phyloP scores from a whole-genome alignment of 805 yeast species.

The Teunomyces funiuensis region DNA sequence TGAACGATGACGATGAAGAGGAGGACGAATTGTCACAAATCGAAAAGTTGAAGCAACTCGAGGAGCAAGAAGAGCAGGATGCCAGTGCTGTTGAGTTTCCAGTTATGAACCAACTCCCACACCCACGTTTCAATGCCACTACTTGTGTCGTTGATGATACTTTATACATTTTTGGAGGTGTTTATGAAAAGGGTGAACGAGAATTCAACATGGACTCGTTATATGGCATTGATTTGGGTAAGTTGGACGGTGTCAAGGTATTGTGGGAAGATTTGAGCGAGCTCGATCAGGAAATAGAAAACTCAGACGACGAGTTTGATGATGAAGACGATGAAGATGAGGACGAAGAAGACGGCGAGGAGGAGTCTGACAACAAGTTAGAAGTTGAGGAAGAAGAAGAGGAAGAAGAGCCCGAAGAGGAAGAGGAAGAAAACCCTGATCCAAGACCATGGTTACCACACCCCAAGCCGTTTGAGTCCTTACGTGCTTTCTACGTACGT shows the following conservation, averaged over 20 bases:
- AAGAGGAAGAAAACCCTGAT: conserved; percentile 76
- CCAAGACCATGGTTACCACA: conserved; percentile 96
- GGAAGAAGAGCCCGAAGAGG: conserved; percentile 58
- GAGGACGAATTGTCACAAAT: conserved; percentile 36
- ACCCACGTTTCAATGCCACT: conserved; percentile 83
- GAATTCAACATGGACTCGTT: conserved; percentile 84
- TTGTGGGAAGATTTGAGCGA: conserved; percentile 85
- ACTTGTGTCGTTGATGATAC: conserved; percentile 83
- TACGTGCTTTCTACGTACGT: conserved; percentile 81
- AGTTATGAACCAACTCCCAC: conserved; percentile 67
- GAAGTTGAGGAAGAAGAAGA: conserved; percentile 51
- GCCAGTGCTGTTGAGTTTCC: conserved; percentile 50
- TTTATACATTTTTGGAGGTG: conserved; percentile 84
- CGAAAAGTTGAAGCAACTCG: conserved; percentile 34
- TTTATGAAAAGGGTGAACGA: conserved; percentile 83
- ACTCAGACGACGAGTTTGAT: conserved; percentile 65
- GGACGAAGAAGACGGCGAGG: conserved; percentile 69
- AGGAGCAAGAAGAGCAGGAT: conserved; percentile 41
- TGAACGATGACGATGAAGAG: conserved; percentile 54
- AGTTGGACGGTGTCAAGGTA: conserved; percentile 82
- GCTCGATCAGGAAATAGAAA: conserved; percentile 50
- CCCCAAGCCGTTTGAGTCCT: conserved; percentile 87
- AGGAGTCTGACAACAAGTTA: conserved; percentile 45
- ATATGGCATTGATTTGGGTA: conserved; percentile 82
- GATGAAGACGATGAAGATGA: conserved; percentile 47